Base-by-base conservation (phyloP, 2,329 filamentous ascomycete genomes). In the Colletotrichum siamense region DNA sequence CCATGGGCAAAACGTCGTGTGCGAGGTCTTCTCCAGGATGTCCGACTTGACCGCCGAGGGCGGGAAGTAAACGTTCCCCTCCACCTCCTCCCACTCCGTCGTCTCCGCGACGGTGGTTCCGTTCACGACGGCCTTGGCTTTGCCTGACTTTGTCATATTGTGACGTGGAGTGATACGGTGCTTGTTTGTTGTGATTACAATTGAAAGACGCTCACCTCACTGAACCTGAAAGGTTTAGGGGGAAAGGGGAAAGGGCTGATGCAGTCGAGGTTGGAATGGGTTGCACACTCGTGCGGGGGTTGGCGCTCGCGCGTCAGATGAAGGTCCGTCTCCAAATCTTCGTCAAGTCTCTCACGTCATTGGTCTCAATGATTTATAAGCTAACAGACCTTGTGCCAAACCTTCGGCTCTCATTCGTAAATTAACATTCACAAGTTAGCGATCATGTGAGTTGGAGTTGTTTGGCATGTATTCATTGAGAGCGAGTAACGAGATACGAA, bases 11-110 rank as follows among this genome's bases (percentile, higher is more conserved):
- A 85, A 82, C 0, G 90, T 91, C 57, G 84, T 85, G 13, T 87
- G 86, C 16, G 86, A 82, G 8, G 89, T 89, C 69, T 77, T 77
- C 55, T 81, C 82, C 77, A 92, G 87, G 77, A 85, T 84, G 71
- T 87, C 84, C 39, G 85, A 82, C 76, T 88, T 85, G 76, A 91
- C 81, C 9, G 87, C 82, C 9, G 85, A 83, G 1, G 86, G 87
- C 57, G 88, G 88, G 79, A 90, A 89, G 80, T 92, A 92, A 76
- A 92, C 86, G 81, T 91, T 92, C 30, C 90, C 90, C 78, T 92
- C 91, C 39, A 92, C 89, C 4, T 91, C 86, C 32, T 88, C 86
- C 83, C 87, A 91, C 18, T 82, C 84, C 59, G 89, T 85, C 76
- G 89, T 85, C 79, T 89, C 86, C 75, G 91, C 91, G 69, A 92